Base-by-base conservation (phyloP, 805 yeast species). In the Ogataea thermomethanolica region DNA sequence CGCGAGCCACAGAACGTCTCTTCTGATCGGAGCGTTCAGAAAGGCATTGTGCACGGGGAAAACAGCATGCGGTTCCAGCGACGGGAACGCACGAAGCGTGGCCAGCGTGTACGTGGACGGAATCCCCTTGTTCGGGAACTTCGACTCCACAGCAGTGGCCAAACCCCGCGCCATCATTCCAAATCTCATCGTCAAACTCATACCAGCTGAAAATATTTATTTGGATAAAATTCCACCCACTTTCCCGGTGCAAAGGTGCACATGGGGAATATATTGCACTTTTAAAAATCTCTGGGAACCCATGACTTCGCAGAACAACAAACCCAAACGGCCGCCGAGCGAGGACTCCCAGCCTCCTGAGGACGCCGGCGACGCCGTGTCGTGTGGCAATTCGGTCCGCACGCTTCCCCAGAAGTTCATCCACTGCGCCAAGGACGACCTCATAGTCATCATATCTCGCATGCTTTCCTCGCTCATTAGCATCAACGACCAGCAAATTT, bases 1-100 rank as follows among this genome's bases (percentile, higher is more conserved):
- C 1, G 98, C 96, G 56, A 81, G 79, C 97, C 98, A 93, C 45
- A 93, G 74, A 24, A 90, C 65, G 62, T 93, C 99, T 63, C 96
- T 79, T 65, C 99, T 81, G 43, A 87, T 61, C 33, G 95, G 95
- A 14, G 73, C 70, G 43, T 80, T 81, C 30, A 93, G 68, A 27
- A 89, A 70, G n/a, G 70, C 58, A 3, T 84, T 61, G 26, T 93
- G 84, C 27, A 90, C 79, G 12, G 97, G 93, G 44, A 84, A 74
- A 51, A 85, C 74, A 8, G 78, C 62, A 38, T 76, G 72, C 24
- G 99, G 99, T 62, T 89, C 95, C 43, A 93, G 71, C 4, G 95
- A 83, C 25, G 99, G 99, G 64, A 93, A 93, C 23, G 81, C 62
- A 45, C 96, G 77, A 38, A 87, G 63, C 1, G 95, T 74, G 8